phyloP scores from a whole-genome alignment of 345 rosid genomes.

The Erucastrum elatum region DNA sequence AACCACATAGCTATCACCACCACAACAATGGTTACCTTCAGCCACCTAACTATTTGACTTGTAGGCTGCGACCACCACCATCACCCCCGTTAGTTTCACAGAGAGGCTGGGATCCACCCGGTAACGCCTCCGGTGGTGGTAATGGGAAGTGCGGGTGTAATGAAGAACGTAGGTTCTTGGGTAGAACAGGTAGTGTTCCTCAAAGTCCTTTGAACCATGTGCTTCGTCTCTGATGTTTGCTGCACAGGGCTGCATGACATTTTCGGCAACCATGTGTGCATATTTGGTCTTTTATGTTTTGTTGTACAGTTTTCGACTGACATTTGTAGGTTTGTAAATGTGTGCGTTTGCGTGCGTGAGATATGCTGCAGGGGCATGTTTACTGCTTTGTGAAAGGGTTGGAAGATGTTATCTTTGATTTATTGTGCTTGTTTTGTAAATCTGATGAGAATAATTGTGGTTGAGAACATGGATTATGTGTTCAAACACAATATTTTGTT shows the following conservation, averaged over 20 bases:
- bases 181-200: constrained; percentile 55
- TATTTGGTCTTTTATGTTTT: constrained; percentile 11
- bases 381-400: background rate
- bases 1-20: constrained; percentile 22
- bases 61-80: constrained; percentile 9
- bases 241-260: background rate
- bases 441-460: background rate
- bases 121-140: constrained; percentile 8
- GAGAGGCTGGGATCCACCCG: background rate
- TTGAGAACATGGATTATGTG: background rate
- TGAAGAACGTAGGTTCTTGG: constrained; percentile 26
- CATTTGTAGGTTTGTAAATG: background rate
- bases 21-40: constrained; percentile 33
- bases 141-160: constrained; percentile 26
- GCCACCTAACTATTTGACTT: constrained; percentile 20
- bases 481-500: background rate
- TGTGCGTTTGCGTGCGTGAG: background rate
- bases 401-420: background rate
- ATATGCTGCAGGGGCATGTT: background rate
- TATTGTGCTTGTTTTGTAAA: background rate
- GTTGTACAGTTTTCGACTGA: background rate
- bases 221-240: constrained; percentile 7
- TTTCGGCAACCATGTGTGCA: background rate
- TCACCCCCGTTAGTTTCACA: constrained; percentile 35
- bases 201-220: constrained; percentile 45